A percentile compares a stretch with the other conserved stretches of the same genome.
Conservation (phyloP, 306 rosid species). For the Quercus parvula region DNA sequence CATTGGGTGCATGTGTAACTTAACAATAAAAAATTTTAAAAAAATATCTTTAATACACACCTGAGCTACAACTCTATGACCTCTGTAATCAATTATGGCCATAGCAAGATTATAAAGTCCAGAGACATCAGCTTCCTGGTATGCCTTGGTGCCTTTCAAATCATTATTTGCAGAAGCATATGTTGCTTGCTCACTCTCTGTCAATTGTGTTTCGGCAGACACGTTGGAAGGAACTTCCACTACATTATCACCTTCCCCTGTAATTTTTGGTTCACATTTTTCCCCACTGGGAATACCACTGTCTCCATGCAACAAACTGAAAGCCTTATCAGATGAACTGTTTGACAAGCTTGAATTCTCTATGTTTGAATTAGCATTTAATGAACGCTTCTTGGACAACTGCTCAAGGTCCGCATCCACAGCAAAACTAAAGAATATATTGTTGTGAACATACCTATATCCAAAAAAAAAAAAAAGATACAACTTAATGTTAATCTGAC, state of each 20-base stretch:
- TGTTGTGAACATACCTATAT: slow-evolving; percentile 97
- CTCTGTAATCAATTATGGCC: slow-evolving; percentile 96
- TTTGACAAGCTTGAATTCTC: slow-evolving; percentile 29
- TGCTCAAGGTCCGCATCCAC: slow-evolving; percentile 97
- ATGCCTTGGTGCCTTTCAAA: slow-evolving; percentile 97
- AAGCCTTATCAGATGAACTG: slow-evolving; percentile 48
- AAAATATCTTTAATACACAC: slow-evolving; percentile 37
- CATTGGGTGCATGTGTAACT: too few species aligned
- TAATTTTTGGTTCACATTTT: slow-evolving; percentile 32
- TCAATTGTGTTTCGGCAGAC: slow-evolving; percentile 59
- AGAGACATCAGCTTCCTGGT: slow-evolving; percentile 97
- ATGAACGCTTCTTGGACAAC: slow-evolving; percentile 55
- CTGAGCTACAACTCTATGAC: slow-evolving; percentile 99
- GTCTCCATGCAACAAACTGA: slow-evolving; percentile 33
- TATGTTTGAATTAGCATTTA: slow-evolving; percentile 46
- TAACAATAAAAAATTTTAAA: background rate
- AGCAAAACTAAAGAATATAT: slow-evolving; percentile 97
- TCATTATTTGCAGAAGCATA: slow-evolving; percentile 99
- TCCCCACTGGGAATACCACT: slow-evolving; percentile 55
- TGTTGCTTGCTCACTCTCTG: slow-evolving; percentile 97
- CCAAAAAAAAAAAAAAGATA: background rate
- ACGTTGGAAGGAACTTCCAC: slow-evolving; percentile 43
- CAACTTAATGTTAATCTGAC: background rate
- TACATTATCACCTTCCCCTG: slow-evolving; percentile 43
- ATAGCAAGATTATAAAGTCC: slow-evolving; percentile 96